Percentiles rank a stretch among this genome's conserved stretches.
Conservation (phyloP, 2,329 filamentous ascomycete genomes). For the Phaeosphaeriaceae sp. region DNA sequence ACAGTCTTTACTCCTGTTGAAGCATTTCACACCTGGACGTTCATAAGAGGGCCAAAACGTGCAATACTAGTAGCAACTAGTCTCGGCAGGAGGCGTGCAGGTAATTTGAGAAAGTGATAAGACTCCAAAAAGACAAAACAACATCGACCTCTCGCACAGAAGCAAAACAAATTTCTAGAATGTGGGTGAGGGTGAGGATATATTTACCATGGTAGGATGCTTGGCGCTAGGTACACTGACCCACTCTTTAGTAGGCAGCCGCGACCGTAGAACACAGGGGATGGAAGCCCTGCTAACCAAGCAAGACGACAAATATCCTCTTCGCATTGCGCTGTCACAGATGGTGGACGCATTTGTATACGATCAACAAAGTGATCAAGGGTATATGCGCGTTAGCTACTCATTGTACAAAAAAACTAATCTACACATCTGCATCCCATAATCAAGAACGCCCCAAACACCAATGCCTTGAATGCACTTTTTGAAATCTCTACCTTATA, state of each 20-base stretch:
- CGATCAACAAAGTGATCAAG: not conserved
- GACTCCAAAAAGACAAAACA: not conserved
- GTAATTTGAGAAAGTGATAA: not conserved
- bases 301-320: not conserved
- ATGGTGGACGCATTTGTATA: not conserved
- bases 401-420: constrained; percentile 1
- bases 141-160: not conserved
- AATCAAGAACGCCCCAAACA: constrained; percentile 3
- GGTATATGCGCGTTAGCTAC: constrained; percentile 7
- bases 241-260: not conserved
- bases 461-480: constrained; percentile 45
- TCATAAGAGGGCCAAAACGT: not conserved
- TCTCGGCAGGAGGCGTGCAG: not conserved
- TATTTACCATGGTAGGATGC: not conserved
- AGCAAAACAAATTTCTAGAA: not conserved
- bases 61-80: not conserved
- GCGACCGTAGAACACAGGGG: not conserved
- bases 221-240: not conserved
- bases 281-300: not conserved
- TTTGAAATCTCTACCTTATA: constrained; percentile 51
- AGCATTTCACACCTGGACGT: not conserved
- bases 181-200: not conserved
- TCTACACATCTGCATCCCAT: not conserved
- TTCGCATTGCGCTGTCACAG: too few relatives aligned
- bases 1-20: not conserved